These are phyloP conservation scores for Stachybotrys chlorohalonatus DNA, from an alignment of 2,329 filamentous ascomycete species.

Conservation along the genomic window DNA sequence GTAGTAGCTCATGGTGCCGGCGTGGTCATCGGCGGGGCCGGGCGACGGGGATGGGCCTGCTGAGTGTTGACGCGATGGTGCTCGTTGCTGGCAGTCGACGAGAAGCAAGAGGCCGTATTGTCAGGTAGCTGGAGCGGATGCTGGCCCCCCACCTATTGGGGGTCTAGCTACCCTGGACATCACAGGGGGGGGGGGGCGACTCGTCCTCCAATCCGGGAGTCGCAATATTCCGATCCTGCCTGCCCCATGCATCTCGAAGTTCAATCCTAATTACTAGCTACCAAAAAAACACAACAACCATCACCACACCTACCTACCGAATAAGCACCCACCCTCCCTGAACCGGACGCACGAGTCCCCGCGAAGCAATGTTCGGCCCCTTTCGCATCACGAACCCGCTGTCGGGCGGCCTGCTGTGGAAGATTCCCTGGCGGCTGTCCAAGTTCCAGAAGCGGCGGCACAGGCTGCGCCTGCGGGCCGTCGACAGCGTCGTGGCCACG, in stretches of 20 bases:
- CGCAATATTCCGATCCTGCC: constrained; percentile 19
- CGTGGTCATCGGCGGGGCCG: constrained; percentile 14
- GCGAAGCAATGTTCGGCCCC: constrained; percentile 64
- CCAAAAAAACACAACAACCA: not conserved
- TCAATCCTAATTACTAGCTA: not conserved
- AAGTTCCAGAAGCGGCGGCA: constrained; percentile 84
- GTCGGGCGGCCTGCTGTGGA: constrained; percentile 81
- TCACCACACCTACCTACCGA: not conserved
- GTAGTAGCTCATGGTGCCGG: constrained; percentile 81
- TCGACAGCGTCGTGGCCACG: constrained; percentile 80
- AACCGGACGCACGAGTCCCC: not conserved
- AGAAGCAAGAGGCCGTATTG: too few relatives aligned
- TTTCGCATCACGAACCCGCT: constrained; percentile 73
- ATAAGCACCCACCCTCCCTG: too few relatives aligned
- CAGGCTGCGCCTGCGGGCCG: constrained; percentile 69
- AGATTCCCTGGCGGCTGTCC: constrained; percentile 94
- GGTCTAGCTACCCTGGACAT: not conserved
- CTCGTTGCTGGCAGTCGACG: not conserved
- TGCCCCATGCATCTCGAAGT: constrained; percentile 2
- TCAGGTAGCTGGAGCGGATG: not conserved
- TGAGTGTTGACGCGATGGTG: not conserved
- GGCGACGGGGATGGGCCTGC: not conserved
- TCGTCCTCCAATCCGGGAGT: constrained; percentile 6
- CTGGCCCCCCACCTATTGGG: not conserved
- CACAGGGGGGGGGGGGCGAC: too few relatives aligned